Evolutionary conservation across 2,329 filamentous ascomycete species (phyloP), one percentile per base, ranked within the genome.

Genomic region (Arthrobotrys pseudoclavata): DNA sequence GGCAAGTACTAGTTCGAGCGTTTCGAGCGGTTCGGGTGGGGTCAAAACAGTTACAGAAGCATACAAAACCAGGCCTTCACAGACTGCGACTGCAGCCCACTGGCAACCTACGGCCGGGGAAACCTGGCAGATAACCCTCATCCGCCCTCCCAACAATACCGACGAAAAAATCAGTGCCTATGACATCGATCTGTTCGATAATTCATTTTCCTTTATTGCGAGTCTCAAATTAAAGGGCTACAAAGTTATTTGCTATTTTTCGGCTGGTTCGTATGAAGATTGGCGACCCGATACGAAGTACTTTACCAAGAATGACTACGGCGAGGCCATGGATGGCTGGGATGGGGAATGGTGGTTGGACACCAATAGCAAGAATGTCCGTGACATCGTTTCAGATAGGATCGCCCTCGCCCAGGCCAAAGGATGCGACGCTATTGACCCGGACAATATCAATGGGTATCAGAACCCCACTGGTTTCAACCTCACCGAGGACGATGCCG

Each of bases 371-470:
- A 69, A 83, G 1, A 86, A 85, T 50, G 89, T 93, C n/a, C 85
- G 90, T 6, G 83, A 84, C 18, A 90, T 93, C 81, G 92, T 93
- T 90, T 84, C 83, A 67, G 81, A 83, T 37, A 86, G 91, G 22
- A 87, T 93, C 40, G 85, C 87, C 55, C 81, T 89, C 47, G 91
- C 91, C 0, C 83, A 83, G 18, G 76, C 85, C 26, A 91, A 91
- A 82, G 89, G 89, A 3, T 92, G 90, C 80, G 87, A 91, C 81
- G 91, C 88, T 3, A 87, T 92, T 6, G 91, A 92, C 82, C 89
- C 90, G 0, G 91, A 92, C 82, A 92, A 92, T 79, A 87, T 92
- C 4, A 91, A 92, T 81, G 89, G 86, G 1, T 92, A 89, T 82
- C 84, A 88, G 82, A 91, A 91, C 80, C 84, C 88, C 10, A 91